Evolutionary conservation across 1,284 basidiomycete species (phyloP).

Genomic region (Moesziomyces antarcticus): DNA sequence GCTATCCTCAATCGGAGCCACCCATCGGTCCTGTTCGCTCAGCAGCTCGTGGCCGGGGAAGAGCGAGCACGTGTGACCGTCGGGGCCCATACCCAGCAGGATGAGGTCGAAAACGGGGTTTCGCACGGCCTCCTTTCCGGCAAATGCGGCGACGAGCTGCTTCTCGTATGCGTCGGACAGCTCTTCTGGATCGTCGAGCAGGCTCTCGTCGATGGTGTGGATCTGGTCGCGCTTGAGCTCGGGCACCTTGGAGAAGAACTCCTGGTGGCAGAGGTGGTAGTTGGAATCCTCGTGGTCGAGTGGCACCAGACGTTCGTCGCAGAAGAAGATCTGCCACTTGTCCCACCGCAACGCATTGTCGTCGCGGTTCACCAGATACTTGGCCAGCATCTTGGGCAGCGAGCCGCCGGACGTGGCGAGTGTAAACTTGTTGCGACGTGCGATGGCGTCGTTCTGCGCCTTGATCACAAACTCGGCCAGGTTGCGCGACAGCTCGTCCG

Average conservation of each 20-base stretch:
- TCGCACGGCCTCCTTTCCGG: slow-evolving; percentile 64
- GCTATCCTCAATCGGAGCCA: slow-evolving; percentile 89
- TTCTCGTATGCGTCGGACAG: slow-evolving; percentile 92
- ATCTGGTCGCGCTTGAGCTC: slow-evolving; percentile 80
- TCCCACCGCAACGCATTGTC: slow-evolving; percentile 85
- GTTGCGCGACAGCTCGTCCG: slow-evolving; percentile 70
- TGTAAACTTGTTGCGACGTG: slow-evolving; percentile 88
- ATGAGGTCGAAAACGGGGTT: slow-evolving; percentile 68
- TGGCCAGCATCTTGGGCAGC: slow-evolving; percentile 82
- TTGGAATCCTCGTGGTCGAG: slow-evolving; percentile 93
- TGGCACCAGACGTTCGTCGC: slow-evolving; percentile 94
- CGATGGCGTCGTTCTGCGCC: slow-evolving; percentile 88
- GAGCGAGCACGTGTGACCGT: slow-evolving; percentile 95
- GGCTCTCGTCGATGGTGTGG: slow-evolving; percentile 80
- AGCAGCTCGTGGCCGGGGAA: slow-evolving; percentile 92
- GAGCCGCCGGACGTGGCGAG: slow-evolving; percentile 93
- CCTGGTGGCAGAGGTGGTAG: slow-evolving; percentile 79
- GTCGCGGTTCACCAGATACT: slow-evolving; percentile 76
- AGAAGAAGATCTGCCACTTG: slow-evolving; percentile 98
- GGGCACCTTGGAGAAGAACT: slow-evolving; percentile 85
- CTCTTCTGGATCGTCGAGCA: slow-evolving; percentile 79
- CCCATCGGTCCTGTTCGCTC: slow-evolving; percentile 87
- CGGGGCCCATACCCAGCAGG: slow-evolving; percentile 70
- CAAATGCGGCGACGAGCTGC: slow-evolving; percentile 85
- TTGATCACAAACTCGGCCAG: slow-evolving; percentile 87